Evolutionary conservation across 352 stramenopile species (phyloP).

Genomic region (Pythium rhizo-oryzae): DNA sequence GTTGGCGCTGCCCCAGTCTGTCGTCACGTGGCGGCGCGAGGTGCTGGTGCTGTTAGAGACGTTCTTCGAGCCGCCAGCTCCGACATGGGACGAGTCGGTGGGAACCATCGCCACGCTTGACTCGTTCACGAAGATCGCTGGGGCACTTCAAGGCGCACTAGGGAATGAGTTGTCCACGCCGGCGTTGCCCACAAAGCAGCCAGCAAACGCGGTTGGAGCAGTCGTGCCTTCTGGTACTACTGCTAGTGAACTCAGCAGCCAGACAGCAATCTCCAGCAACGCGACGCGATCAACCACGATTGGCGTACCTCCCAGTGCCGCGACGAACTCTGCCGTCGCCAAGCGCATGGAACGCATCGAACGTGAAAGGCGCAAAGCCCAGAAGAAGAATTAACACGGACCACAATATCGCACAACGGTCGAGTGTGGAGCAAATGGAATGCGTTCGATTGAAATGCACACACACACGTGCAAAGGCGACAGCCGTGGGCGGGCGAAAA

Average conservation of each 20-base stretch:
- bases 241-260: not conserved
- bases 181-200: not conserved
- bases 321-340: not conserved
- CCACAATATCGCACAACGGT: too few species aligned
- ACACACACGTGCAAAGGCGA: not conserved
- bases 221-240: not conserved
- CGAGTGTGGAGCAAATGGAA: not conserved
- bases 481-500: too few species aligned
- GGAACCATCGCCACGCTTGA: not conserved
- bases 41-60: constrained; percentile 7
- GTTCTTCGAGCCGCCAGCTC: constrained; percentile 8
- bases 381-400: constrained; percentile 4
- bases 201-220: not conserved
- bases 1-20: not conserved
- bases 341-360: constrained; percentile 30
- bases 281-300: too few species aligned
- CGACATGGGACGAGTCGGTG: constrained; percentile 5
- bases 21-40: constrained; percentile 15
- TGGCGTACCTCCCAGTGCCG: not conserved
- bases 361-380: constrained; percentile 21
- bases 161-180: not conserved
- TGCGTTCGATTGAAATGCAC: not conserved
- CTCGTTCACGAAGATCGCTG: constrained; percentile 8
- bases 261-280: too few species aligned
- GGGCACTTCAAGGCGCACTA: not conserved